Base-by-base conservation (phyloP, 1,284 basidiomycete species). In the Meripilus lineatus region DNA sequence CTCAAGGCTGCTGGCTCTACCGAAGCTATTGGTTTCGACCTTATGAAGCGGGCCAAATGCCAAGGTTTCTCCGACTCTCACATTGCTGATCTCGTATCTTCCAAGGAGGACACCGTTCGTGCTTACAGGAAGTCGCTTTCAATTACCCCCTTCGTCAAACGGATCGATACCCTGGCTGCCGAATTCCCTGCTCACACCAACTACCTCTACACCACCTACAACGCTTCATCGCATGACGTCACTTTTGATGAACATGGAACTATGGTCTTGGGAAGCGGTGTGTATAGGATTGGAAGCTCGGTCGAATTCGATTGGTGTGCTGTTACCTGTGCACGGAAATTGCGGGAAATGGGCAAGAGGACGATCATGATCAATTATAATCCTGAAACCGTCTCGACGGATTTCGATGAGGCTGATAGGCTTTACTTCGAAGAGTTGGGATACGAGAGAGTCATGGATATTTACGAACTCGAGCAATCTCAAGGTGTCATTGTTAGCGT, bases 251-350 rank as follows among this genome's bases (percentile, higher is more conserved):
- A 98, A 58, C 79, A 96, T 55, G 96, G 96, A 38, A 98, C 93
- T 22, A 98, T 99, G 91, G 95, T 99, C 24, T 83, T 99, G n/a
- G 96, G 96, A 36, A 92, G 88, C 48, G 96, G 96, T 58, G 96
- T 99, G 23, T 99, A 99, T 71, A 85, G 96, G 47, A 99, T 99
- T 58, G 96, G 96, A 44, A 90, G 85, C 64, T 95, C 91, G 51
- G 96, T 99, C 62, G 96, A 99, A 72, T 99, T 99, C 65, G 96
- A 99, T 68, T 99, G 96, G 96, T 99, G 96, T 64, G 96, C 96
- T 24, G 96, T 99, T 40, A 98, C 94, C 3, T 98, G 94, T 64
- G 92, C 93, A 32, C 81, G 96, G 51, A 88, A 87, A 61, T 81
- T 99, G 52, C 78, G 94, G 53, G 81, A 86, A 51, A 88, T 93